Base-by-base conservation (phyloP, 2,329 filamentous ascomycete genomes). In the Ramularia endophylla region DNA sequence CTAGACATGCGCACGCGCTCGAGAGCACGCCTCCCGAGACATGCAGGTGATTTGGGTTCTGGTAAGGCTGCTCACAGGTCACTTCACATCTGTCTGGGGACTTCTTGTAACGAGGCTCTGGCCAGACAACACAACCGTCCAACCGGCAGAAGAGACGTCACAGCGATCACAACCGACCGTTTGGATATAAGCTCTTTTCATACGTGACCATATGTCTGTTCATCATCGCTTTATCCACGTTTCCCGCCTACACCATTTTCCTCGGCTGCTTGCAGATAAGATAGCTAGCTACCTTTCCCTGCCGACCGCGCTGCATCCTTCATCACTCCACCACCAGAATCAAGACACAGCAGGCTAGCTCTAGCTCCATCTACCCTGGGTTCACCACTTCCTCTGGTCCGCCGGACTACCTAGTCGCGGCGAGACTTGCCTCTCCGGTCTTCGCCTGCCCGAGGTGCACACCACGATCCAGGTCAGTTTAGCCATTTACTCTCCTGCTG, bases 371-470 rank as follows among this genome's bases (percentile, higher is more conserved):
- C 42, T 13, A n/a, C 15, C 13, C 30, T n/a, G n/a, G n/a, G n/a
- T n/a, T 32, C 27, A 30, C 39, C 16, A 37, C 50, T 48, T 56
- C 52, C 53, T 45, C 47, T 52, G 46, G 51, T 50, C 53, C 53
- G 53, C 31, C 38, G 27, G 27, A 16, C 31, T 41, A 19, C 27
- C 39, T n/a, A 18, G 16, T 22, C 32, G 28, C 47, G 32, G 38
- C 34, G 19, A 12, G 13, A 15, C 18, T 17, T 39, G 16, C 27
- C 15, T 39, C 40, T 33, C 25, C 31, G 45, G 44, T 48, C 30
- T 38, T 31, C 16, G 20, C 12, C 17, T 35, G 25, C 12, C 40
- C 38, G 32, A 43, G 37, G 38, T 36, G 34, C 18, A 28, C 29
- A 33, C 25, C 30, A 33, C 38, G 25, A 40, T 28, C 17, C 28